Conservation (phyloP, 805 yeast genomes). For the Metschnikowia amazonensis region DNA sequence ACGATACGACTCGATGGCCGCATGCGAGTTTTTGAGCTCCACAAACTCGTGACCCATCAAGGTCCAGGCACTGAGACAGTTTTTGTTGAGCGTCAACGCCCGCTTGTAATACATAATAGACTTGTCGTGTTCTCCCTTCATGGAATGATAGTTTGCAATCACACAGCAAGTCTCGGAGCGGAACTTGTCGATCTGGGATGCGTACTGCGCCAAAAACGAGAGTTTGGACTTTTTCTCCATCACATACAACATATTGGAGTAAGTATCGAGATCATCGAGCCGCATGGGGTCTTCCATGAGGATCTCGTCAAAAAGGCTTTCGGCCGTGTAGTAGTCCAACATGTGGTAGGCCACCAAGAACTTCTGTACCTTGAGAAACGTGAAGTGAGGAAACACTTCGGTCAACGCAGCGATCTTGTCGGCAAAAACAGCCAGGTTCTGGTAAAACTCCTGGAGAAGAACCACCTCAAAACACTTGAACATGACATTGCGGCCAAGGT, state of each 20-base stretch:
- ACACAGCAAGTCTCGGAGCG: slow-evolving; percentile 95
- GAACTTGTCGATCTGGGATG: slow-evolving; percentile 76
- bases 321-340: slow-evolving; percentile 82
- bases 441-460: slow-evolving; percentile 74
- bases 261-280: slow-evolving; percentile 86
- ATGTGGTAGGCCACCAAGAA: slow-evolving; percentile 80
- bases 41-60: slow-evolving; percentile 98
- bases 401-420: slow-evolving; percentile 48
- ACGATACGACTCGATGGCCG: slow-evolving; percentile 93
- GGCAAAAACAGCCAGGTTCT: slow-evolving; percentile 51
- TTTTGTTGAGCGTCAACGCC: slow-evolving; percentile 76
- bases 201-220: slow-evolving; percentile 81
- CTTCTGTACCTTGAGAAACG: slow-evolving; percentile 72
- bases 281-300: slow-evolving; percentile 75
- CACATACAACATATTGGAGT: slow-evolving; percentile 91
- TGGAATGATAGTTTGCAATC: slow-evolving; percentile 87
- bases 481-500: slow-evolving; percentile 30
- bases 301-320: slow-evolving; percentile 70
- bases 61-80: slow-evolving; percentile 92
- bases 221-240: slow-evolving; percentile 85
- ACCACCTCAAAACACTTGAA: slow-evolving; percentile 59
- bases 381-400: slow-evolving; percentile 64
- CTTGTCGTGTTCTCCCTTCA: slow-evolving; percentile 89
- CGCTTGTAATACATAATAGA: slow-evolving; percentile 91
- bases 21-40: slow-evolving; percentile 92